phyloP scores from a whole-genome alignment of 2,329 filamentous ascomycete species.

The Pseudohalonectria lignicola region DNA sequence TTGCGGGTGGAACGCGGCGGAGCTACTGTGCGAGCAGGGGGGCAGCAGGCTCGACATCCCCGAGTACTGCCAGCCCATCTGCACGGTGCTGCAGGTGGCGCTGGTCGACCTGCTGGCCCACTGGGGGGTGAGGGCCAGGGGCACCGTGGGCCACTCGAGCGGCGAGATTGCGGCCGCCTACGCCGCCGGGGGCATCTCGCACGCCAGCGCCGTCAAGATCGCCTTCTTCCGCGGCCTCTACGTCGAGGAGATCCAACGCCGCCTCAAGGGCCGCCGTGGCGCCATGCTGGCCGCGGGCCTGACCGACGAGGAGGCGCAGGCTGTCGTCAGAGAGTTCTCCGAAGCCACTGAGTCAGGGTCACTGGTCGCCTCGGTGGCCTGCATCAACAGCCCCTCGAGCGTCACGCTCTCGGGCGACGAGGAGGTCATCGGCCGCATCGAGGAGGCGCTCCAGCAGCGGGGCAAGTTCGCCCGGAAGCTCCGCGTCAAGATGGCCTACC shows the following conservation, averaged over 20 bases:
- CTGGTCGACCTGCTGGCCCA: conserved; percentile 17
- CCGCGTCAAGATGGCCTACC: conserved; percentile 14
- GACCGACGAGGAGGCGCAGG: background rate
- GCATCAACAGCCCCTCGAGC: conserved; percentile 11
- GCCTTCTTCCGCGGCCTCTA: conserved; percentile 11
- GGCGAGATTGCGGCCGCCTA: conserved; percentile 23
- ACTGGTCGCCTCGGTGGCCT: no score
- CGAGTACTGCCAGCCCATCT: conserved; percentile 17
- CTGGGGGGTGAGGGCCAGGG: conserved; percentile 12
- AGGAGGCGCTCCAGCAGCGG: conserved; percentile 4
- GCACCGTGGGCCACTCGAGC: conserved; percentile 21
- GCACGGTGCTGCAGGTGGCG: conserved; percentile 18
- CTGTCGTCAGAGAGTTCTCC: conserved; percentile 10
- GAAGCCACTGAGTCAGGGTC: background rate
- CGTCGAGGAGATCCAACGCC: conserved; percentile 5
- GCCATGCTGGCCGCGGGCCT: conserved; percentile 31
- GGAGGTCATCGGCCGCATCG: conserved; percentile 9
- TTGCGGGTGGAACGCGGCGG: conserved; percentile 19
- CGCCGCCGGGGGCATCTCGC: conserved; percentile 12
- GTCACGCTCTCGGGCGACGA: conserved; percentile 30
- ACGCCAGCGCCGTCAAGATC: conserved; percentile 8
- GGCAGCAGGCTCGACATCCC: no score
- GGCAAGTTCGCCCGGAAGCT: conserved; percentile 9
- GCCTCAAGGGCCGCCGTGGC: conserved; percentile 4
- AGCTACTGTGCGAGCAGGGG: no score